phyloP scores from a whole-genome alignment of 139 green algal species.

The Choricystis sp. region DNA sequence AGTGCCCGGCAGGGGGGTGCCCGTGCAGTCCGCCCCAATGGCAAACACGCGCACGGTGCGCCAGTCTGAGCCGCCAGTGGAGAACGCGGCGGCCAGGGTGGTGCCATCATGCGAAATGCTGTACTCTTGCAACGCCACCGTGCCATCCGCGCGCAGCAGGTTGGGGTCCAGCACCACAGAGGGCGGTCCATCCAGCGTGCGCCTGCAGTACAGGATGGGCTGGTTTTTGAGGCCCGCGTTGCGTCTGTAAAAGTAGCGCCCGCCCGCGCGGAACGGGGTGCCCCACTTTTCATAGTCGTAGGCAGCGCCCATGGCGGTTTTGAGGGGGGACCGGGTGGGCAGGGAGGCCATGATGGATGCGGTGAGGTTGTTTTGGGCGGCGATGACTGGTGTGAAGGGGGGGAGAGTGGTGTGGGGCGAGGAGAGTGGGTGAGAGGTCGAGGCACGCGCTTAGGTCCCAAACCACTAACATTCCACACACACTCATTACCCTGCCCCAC shows the following conservation, averaged over 20 bases:
- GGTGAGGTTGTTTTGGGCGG: slow-evolving; percentile 68
- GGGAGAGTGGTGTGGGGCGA: too few relatives aligned
- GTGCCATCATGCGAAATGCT: slow-evolving; percentile 57
- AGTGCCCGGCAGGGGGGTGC: slow-evolving; percentile 14
- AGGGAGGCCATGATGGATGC: slow-evolving; percentile 44
- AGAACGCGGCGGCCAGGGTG: slow-evolving; percentile 52
- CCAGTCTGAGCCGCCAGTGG: slow-evolving; percentile 64
- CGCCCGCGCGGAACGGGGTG: slow-evolving; percentile 40
- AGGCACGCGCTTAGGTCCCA: too few relatives aligned
- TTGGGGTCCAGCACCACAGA: slow-evolving; percentile 80
- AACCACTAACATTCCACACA: too few relatives aligned
- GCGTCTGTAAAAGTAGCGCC: slow-evolving; percentile 65
- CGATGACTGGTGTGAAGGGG: slow-evolving; percentile 37
- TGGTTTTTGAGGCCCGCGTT: slow-evolving; percentile 69
- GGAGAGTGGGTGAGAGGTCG: too few relatives aligned
- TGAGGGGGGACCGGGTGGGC: slow-evolving; percentile 40
- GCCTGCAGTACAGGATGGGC: slow-evolving; percentile 15
- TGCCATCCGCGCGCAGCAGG: slow-evolving; percentile 56
- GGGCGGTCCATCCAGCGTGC: slow-evolving; percentile 19
- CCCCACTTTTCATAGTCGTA: slow-evolving; percentile 65
- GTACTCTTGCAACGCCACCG: slow-evolving; percentile 28
- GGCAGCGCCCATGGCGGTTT: slow-evolving; percentile 27
- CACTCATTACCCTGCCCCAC: too few relatives aligned
- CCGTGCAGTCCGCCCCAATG: slow-evolving; percentile 28
- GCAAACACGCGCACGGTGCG: slow-evolving; percentile 40